Evolutionary conservation across 139 green algal genomes (phyloP), one percentile per base, ranked within the genome.

Genomic region (Chlorella ohadii): DNA sequence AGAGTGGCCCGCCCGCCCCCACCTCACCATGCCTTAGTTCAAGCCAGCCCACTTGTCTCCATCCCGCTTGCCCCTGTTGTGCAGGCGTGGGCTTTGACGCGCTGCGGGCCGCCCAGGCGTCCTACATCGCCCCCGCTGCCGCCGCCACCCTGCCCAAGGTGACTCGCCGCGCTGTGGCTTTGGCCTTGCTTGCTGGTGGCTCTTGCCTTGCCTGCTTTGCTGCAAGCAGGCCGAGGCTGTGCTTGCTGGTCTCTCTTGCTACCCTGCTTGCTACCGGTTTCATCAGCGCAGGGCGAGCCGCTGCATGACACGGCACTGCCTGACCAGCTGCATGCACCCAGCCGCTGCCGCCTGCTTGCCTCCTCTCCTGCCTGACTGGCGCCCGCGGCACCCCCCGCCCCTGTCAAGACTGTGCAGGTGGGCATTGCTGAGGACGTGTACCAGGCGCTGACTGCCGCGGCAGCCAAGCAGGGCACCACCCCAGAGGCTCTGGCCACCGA

Each of bases 381-480:
- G 31, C 56, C 38, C 66, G 41, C 38, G 23, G 23, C 44, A 31
- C 71, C 64, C 34, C 38, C 41, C 68, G 28, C 68, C 25, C 28
- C 36, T 36, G 38, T 28, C 68, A 39, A 77, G 56, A 39, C 41
- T 27, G 51, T 82, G 76, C 76, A 82, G 76, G 76, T 82, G 59
- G 76, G 76, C 57, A 44, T 82, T 73, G 79, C 88, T 7, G 63
- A 87, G 56, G 93, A 94, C 23, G 75, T 92, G 70, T 92, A 88
- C 55, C 85, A 85, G 41, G 84, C 80, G 22, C 72, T 96, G 56
- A 78, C 92, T 67, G 89, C 87, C 31, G 74, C 85, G 9, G 94
- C 93, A 1, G 76, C 84, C 6, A 88, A 84, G 59, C 41, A 20
- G 34, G 84, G 78, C 57, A 82, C 68, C 66, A 86, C 34, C 70